These are phyloP conservation scores for Dalbergia cochinchinensis DNA, from an alignment of 306 rosid genomes.

Conservation along the genomic window DNA sequence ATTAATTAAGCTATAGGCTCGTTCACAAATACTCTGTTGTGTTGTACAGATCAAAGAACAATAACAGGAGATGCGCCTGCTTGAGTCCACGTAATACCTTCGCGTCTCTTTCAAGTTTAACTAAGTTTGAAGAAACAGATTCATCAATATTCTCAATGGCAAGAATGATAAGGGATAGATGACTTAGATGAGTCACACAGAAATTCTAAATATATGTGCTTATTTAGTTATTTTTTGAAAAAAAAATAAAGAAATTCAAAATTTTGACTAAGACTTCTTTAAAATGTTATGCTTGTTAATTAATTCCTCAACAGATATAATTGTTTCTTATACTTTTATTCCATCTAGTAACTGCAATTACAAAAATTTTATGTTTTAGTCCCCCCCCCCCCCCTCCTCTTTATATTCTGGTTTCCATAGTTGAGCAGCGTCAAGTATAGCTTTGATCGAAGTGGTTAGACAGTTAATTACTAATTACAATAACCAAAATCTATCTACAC, in stretches of 20 bases:
- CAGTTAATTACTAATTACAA: neutral
- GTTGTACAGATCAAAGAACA: neutral
- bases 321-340: neutral
- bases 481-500: neutral
- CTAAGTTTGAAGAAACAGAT: conserved; percentile 7
- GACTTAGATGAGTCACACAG: neutral
- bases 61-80: neutral
- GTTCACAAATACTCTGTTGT: neutral
- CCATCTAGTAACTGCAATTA: neutral
- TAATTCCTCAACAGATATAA: no score
- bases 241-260: no score
- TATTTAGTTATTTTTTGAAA: no score
- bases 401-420: neutral
- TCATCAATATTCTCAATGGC: conserved; percentile 17
- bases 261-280: neutral
- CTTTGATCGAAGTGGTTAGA: neutral
- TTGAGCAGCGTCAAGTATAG: neutral
- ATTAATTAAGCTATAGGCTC: no score
- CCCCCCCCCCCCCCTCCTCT: no score
- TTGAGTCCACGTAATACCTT: neutral
- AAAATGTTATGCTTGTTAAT: neutral
- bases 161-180: neutral
- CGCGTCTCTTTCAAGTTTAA: conserved; percentile 33
- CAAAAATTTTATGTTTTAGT: no score
- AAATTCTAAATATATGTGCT: neutral